Evolutionary conservation across 1,284 basidiomycete genomes (phyloP).

Genomic region (Puccinia horiana): DNA sequence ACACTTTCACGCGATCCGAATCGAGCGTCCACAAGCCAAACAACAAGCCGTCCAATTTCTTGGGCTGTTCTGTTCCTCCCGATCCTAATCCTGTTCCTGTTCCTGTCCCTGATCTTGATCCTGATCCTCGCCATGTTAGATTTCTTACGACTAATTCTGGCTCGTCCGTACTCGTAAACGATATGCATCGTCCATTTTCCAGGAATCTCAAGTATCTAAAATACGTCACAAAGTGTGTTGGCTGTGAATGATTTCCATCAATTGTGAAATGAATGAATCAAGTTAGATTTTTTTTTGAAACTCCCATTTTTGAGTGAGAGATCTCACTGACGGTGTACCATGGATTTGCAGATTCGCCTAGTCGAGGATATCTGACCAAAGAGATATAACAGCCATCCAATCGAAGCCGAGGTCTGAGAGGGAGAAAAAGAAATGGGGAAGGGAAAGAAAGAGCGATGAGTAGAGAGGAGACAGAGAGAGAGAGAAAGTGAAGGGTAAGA

Average conservation of each 20-base stretch:
- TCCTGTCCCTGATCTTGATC: no score
- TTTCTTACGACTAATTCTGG: conserved; percentile 4
- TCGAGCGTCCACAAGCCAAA: neutral
- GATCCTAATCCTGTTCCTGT: neutral
- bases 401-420: conserved; percentile 18
- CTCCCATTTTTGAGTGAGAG: neutral
- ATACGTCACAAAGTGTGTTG: conserved; percentile 36
- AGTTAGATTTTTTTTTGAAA: no score
- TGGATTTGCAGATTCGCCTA: conserved; percentile 41
- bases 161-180: conserved; percentile 27
- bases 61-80: neutral
- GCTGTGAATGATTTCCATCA: neutral
- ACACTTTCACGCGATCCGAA: neutral
- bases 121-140: neutral
- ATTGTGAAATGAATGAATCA: no score
- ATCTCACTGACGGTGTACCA: conserved; percentile 37
- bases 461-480: neutral
- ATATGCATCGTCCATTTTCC: conserved; percentile 11
- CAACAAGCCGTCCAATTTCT: neutral
- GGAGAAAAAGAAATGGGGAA: neutral
- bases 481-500: neutral
- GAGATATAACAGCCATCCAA: conserved; percentile 44
- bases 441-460: neutral
- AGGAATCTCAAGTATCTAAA: conserved; percentile 38
- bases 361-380: conserved; percentile 30